Evolutionary conservation across 768 basidiomycete genomes (phyloP), one percentile per base, ranked within the genome.

Genomic region (Scleroderma citrinum): DNA sequence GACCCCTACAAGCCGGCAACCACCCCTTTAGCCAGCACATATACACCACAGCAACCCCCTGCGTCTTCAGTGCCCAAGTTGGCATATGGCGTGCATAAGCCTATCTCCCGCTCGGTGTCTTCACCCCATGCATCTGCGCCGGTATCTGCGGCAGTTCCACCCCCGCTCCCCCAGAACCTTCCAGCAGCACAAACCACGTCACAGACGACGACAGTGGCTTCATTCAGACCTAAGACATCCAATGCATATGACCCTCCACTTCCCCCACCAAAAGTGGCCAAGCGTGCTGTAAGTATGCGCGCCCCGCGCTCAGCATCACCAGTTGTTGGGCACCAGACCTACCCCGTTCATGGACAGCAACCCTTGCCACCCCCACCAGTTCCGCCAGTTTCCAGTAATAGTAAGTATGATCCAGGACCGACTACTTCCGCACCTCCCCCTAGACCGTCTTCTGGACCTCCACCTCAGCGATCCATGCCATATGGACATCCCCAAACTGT

Each of bases 191-290:
- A 67, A 23, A 58, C 65, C 36, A 58, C 72, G 19, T 56, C 60
- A 37, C 50, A 46, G 2, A 59, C 72, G 24, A 67, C 73, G 16
- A 64, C 74, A 3, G 66, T 75, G 2, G 62, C 73, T 24, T 58
- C 82, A n/a, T 80, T 70, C 51, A 75, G 85, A 44, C 83, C 83
- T 20, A 86, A 81, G 66, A 65, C 79, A 30, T 72, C 70, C 13
- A 85, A 87, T 55, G 87, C 86, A 2, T 89, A 87, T 56, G 87
- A 89, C 56, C 87, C 87, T 2, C 86, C 87, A 29, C 77, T 88
- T 50, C 78, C 78, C 34, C 73, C 81, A 1, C 65, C 71, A 16
- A 76, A 70, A 50, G 64, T 66, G 42, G 42, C 68, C 30, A 69
- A 62, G 44, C 68, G 72, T 42, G 59, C 59, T 14, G 57, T 49